These are phyloP conservation scores for Colletotrichum neosansevieriae DNA, from an alignment of 2,329 filamentous ascomycete genomes.

Conservation along the genomic window DNA sequence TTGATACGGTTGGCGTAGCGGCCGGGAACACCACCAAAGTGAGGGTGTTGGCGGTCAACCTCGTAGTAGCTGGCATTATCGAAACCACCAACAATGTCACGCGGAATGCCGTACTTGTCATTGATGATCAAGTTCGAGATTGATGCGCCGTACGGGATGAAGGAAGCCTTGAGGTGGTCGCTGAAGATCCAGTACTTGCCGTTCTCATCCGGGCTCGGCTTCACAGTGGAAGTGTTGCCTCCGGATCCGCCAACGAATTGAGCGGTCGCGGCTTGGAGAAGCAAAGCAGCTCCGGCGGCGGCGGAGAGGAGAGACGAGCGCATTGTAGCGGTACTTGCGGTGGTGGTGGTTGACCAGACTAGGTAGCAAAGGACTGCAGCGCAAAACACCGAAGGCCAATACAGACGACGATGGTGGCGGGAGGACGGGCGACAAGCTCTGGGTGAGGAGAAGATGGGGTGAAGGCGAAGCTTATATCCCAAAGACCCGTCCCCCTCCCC, in stretches of 20 bases:
- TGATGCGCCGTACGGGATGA: conserved; percentile 81
- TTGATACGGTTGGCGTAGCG: conserved; percentile 86
- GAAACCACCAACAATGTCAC: conserved; percentile 80
- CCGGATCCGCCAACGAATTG: conserved; percentile 42
- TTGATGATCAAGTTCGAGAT: conserved; percentile 78
- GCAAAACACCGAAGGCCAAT: conserved; percentile 26
- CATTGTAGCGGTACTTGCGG: conserved; percentile 30
- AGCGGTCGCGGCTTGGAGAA: conserved; percentile 48
- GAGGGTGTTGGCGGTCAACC: conserved; percentile 73
- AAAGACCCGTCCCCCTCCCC: conserved; percentile 6
- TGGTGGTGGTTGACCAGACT: conserved; percentile 13
- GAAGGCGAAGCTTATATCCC: conserved; percentile 38
- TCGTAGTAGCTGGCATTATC: conserved; percentile 81
- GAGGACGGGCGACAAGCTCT: conserved; percentile 7
- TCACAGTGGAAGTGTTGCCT: conserved; percentile 42
- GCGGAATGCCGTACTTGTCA: conserved; percentile 74
- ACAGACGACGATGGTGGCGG: conserved; percentile 29
- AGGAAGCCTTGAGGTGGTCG: conserved; percentile 74
- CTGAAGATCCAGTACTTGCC: conserved; percentile 81
- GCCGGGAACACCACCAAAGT: conserved; percentile 79
- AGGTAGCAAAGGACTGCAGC: conserved; percentile 32
- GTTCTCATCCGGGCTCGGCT: conserved; percentile 62
- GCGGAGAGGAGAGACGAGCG: conserved; percentile 31
- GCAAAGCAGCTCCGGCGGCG: conserved; percentile 35
- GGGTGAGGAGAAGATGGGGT: conserved; percentile 32